Evolutionary conservation across 306 rosid species (phyloP), one percentile per base, ranked within the genome.

Genomic region (Chamaecrista fasciculata): DNA sequence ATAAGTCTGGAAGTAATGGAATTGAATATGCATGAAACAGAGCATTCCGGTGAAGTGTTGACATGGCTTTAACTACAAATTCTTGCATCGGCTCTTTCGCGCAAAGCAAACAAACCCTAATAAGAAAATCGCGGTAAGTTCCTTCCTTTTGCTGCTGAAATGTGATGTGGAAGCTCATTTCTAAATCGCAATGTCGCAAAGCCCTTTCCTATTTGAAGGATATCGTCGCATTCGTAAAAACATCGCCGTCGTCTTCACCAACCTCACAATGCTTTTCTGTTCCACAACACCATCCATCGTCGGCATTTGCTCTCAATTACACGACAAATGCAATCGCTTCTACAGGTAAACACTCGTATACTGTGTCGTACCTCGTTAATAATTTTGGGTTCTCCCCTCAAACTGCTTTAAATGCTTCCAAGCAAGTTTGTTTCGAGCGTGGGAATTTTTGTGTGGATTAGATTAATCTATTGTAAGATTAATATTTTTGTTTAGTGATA

Each of bases 291-390:
- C 1, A 6, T 15, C 34, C 36, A 34, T 37, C 19, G 0, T 24
- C 42, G 0, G 7, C 48, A 2, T 3, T 52, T 12, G 21, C 44
- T 49, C 34, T 49, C 2, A 25, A 20, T 5, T 47, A 18, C 63
- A 59, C 37, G 20, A 25, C 75, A 25, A 40, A 33, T 33, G 3
- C 56, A 9, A 19, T 2, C 2, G 55, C 79, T 44, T 76, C 79
- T 44, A 76, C 72, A 11, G 19, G 43, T 19, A 9, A 59, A 26
- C 57, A 11, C 10, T 56, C 82, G 2, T 79, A 72, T 21, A 29
- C 67, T 0, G 69, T 77, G 1, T 82, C 90, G 5, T 80, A 83
- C 72, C 82, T 86, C 75, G 24, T 62, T 60, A 53, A 77, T 57
- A 48, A 69, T 1, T 55, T 43, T 18, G 72, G 76, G 3, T 81